Evolutionary conservation across 768 basidiomycete species (phyloP).

Genomic region (Suillus clintonianus): DNA sequence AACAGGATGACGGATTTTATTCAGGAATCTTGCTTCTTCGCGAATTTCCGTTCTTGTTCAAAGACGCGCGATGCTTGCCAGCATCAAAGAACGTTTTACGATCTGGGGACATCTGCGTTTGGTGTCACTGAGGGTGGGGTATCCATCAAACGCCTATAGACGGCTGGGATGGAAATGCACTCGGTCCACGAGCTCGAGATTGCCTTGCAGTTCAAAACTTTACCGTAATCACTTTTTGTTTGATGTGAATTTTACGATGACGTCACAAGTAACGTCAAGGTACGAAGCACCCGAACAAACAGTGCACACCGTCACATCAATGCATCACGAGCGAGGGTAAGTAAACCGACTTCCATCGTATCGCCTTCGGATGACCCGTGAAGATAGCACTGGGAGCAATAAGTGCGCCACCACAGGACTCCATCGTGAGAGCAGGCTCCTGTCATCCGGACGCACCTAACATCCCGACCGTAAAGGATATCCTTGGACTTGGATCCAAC

Average conservation of each 20-base stretch:
- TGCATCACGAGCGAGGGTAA: background rate
- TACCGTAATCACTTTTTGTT: constrained; percentile 40
- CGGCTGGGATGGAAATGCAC: background rate
- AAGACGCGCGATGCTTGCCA: background rate
- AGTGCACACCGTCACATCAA: background rate
- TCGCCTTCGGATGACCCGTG: constrained; percentile 73
- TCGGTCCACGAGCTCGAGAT: background rate
- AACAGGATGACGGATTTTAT: background rate
- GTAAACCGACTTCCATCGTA: constrained; percentile 51
- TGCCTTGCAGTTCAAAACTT: constrained; percentile 26
- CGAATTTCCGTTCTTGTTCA: background rate
- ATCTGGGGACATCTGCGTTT: background rate
- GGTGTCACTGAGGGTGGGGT: background rate
- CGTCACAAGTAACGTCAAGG: constrained; percentile 19
- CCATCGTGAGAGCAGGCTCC: constrained; percentile 49
- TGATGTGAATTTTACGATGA: constrained; percentile 57
- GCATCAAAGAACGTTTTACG: background rate
- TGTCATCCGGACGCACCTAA: background rate
- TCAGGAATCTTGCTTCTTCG: background rate
- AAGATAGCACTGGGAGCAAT: constrained; percentile 61
- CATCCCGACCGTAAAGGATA: background rate
- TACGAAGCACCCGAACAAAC: constrained; percentile 6
- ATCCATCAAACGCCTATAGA: background rate
- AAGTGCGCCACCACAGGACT: constrained; percentile 49
- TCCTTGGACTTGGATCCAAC: constrained; percentile 6